These are phyloP conservation scores for Tylopilus plumbeoviolaceoides DNA, from an alignment of 768 basidiomycete genomes.

Conservation along the genomic window DNA sequence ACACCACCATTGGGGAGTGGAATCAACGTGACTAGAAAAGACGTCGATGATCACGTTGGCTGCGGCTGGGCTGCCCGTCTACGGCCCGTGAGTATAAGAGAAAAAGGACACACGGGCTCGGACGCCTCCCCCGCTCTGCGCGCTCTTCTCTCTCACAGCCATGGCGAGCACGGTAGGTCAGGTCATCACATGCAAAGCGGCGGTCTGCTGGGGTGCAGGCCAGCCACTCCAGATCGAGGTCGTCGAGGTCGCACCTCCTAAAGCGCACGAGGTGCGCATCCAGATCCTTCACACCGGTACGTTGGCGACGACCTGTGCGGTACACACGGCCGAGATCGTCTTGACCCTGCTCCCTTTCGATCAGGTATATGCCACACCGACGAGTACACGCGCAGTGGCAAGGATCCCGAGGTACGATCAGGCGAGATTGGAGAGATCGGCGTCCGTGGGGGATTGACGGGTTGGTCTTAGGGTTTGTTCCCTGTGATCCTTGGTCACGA, in stretches of 20 bases:
- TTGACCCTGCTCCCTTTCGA: neutral
- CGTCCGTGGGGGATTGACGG: slow-evolving; percentile 1
- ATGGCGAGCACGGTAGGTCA: slow-evolving; percentile 80
- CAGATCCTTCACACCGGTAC: slow-evolving; percentile 86
- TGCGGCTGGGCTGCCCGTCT: too few relatives aligned
- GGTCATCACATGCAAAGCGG: slow-evolving; percentile 82
- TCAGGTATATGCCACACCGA: slow-evolving; percentile 97
- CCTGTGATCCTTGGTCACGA: slow-evolving; percentile 94
- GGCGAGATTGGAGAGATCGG: slow-evolving; percentile 2
- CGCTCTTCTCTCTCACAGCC: slow-evolving; percentile 11
- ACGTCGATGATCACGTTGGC: too few relatives aligned
- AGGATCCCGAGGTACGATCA: slow-evolving; percentile 79
- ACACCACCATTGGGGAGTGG: too few relatives aligned
- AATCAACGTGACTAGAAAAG: too few relatives aligned
- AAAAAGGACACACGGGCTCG: neutral
- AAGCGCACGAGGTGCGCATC: slow-evolving; percentile 88
- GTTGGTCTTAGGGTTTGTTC: slow-evolving; percentile 63
- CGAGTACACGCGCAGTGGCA: slow-evolving; percentile 94
- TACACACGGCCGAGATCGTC: slow-evolving; percentile 1
- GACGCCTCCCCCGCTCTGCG: neutral
- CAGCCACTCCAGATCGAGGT: slow-evolving; percentile 84
- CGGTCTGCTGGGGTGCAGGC: slow-evolving; percentile 93
- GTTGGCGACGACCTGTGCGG: slow-evolving; percentile 14
- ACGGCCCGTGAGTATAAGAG: too few relatives aligned
- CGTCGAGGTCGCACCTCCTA: slow-evolving; percentile 90